phyloP scores from a whole-genome alignment of 2,329 filamentous ascomycete species.

The Colletotrichum destructivum region DNA sequence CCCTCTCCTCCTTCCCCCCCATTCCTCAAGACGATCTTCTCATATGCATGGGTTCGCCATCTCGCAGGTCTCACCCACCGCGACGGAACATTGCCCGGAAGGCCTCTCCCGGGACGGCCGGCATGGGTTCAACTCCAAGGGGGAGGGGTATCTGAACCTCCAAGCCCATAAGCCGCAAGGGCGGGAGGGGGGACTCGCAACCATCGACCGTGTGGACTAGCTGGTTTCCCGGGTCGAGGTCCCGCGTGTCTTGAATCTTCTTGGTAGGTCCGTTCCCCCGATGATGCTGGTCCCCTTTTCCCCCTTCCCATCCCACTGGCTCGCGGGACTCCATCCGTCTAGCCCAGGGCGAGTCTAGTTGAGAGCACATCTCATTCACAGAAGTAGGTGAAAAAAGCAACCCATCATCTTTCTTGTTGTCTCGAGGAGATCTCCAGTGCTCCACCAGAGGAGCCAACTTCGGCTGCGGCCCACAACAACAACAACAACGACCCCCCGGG shows the following conservation, averaged over 20 bases:
- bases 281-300: no score
- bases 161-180: background rate
- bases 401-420: conserved; percentile 10
- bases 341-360: conserved; percentile 19
- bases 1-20: background rate
- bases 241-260: conserved; percentile 27
- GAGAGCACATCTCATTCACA: conserved; percentile 1
- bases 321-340: conserved; percentile 12
- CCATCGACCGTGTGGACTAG: background rate
- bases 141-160: background rate
- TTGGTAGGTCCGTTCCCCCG: background rate
- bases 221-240: conserved; percentile 5
- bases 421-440: conserved; percentile 13
- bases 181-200: conserved; percentile 7
- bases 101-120: conserved; percentile 26
- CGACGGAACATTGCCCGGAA: conserved; percentile 29
- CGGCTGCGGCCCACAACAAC: background rate
- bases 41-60: background rate
- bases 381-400: conserved; percentile 15
- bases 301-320: conserved; percentile 16
- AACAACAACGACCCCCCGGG: no score
- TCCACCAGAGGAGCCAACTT: background rate
- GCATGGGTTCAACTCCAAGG: conserved; percentile 2
- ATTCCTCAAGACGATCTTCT: conserved; percentile 21
- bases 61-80: conserved; percentile 6